These are phyloP conservation scores for Endocarpon pusillum DNA, from an alignment of 495 filamentous ascomycete genomes.

Conservation along the genomic window DNA sequence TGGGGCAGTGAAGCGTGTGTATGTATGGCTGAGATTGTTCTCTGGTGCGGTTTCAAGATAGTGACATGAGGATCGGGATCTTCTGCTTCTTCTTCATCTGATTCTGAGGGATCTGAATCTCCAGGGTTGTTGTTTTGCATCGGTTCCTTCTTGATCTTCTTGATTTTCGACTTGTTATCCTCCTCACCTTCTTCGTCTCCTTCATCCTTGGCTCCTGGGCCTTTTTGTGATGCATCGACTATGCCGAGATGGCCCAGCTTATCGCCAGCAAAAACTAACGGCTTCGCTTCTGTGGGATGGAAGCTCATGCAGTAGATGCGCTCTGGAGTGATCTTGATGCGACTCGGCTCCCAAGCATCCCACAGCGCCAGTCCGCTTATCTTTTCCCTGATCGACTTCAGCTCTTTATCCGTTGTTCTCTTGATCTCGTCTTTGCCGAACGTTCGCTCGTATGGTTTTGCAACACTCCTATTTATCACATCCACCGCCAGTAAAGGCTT, in stretches of 20 bases:
- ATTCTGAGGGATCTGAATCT: conserved; percentile 30
- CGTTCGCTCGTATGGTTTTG: conserved; percentile 61
- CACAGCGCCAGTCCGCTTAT: conserved; percentile 71
- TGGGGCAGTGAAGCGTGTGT: conserved; percentile 54
- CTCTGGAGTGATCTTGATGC: conserved; percentile 91
- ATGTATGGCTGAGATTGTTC: conserved; percentile 72
- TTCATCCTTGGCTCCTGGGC: conserved; percentile 18
- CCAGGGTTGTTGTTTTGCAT: conserved; percentile 1
- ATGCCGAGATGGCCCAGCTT: conserved; percentile 88
- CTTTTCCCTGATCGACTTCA: conserved; percentile 60
- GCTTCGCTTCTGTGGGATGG: conserved; percentile 71
- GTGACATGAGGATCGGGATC: conserved; percentile 58
- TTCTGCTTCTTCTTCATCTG: conserved; percentile 45
- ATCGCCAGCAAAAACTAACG: conserved; percentile 87
- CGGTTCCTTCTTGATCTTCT: background rate
- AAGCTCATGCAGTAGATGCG: conserved; percentile 77
- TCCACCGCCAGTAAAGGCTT: conserved; percentile 28
- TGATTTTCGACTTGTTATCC: background rate
- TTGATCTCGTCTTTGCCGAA: conserved; percentile 71
- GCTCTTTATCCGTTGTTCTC: conserved; percentile 56
- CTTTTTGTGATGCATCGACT: conserved; percentile 73
- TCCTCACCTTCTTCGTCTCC: conserved; percentile 2
- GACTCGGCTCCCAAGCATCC: conserved; percentile 61
- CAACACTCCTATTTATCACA: conserved; percentile 46
- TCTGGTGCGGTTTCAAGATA: conserved; percentile 73